A percentile compares a stretch with the other conserved stretches of the same genome.
Evolutionary conservation across 2,329 filamentous ascomycete genomes (phyloP).

Genomic region (Reticulascus tulasneorum): DNA sequence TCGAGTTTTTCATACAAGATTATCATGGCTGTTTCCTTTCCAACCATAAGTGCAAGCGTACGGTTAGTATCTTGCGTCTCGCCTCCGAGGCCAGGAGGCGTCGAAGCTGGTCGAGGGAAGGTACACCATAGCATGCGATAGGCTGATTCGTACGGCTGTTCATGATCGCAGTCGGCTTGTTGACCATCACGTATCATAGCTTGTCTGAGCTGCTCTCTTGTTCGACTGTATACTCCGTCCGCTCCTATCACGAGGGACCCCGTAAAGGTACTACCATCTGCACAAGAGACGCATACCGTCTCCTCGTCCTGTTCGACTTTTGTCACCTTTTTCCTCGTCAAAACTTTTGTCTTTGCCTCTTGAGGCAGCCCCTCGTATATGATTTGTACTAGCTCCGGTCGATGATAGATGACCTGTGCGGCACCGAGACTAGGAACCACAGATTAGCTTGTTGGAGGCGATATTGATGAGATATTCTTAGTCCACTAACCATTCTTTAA

Average conservation of each 20-base stretch:
- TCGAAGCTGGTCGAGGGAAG: constrained; percentile 18
- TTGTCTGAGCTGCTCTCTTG: constrained; percentile 28
- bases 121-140: constrained; percentile 32
- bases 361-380: constrained; percentile 26
- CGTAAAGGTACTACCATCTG: constrained; percentile 25
- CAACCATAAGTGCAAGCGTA: constrained; percentile 25
- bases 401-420: too few relatives aligned
- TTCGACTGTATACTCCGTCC: constrained; percentile 37
- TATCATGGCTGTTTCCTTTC: constrained; percentile 24
- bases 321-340: constrained; percentile 20
- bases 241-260: constrained; percentile 36
- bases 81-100: constrained; percentile 18
- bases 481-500: constrained; percentile 1
- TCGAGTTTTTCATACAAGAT: constrained; percentile 28
- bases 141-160: constrained; percentile 16
- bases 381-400: constrained; percentile 27
- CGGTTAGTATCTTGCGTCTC: constrained; percentile 25
- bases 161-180: constrained; percentile 7
- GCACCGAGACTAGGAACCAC: too few relatives aligned
- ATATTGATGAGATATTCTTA: too few relatives aligned
- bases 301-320: constrained; percentile 16
- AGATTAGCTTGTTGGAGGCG: too few relatives aligned
- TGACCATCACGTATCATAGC: too few relatives aligned
- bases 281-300: constrained; percentile 24
- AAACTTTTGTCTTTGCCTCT: constrained; percentile 20